phyloP scores from a whole-genome alignment of 1,284 basidiomycete species.

The Mycocalia duriaeana region DNA sequence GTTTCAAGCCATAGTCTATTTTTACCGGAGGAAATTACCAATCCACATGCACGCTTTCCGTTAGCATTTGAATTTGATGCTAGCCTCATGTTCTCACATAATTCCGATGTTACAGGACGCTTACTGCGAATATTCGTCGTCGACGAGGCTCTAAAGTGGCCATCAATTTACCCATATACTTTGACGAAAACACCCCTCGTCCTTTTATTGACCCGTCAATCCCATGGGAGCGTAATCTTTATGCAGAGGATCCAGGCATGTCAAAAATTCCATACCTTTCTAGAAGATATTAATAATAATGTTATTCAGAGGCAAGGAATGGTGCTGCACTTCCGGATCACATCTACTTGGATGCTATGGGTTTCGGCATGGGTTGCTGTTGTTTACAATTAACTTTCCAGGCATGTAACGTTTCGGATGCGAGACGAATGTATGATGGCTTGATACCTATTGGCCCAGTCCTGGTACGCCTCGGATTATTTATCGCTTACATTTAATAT shows the following conservation, averaged over 20 bases:
- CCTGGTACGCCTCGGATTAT: slow-evolving; percentile 52
- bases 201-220: slow-evolving; percentile 91
- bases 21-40: slow-evolving; percentile 93
- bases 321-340: slow-evolving; percentile 87
- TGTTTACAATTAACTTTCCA: slow-evolving; percentile 98
- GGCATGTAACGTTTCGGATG: slow-evolving; percentile 89
- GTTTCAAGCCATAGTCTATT: slow-evolving; percentile 88
- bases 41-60: slow-evolving; percentile 97
- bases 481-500: neutral
- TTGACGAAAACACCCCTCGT: slow-evolving; percentile 81
- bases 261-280: too few relatives aligned
- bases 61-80: slow-evolving; percentile 38
- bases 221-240: slow-evolving; percentile 78
- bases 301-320: slow-evolving; percentile 73
- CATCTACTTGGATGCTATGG: slow-evolving; percentile 99
- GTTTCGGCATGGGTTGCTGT: slow-evolving; percentile 99
- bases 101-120: slow-evolving; percentile 58
- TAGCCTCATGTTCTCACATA: slow-evolving; percentile 6
- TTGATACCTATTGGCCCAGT: slow-evolving; percentile 93
- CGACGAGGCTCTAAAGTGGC: slow-evolving; percentile 91
- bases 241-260: slow-evolving; percentile 76
- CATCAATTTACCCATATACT: slow-evolving; percentile 92
- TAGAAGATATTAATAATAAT: too few relatives aligned
- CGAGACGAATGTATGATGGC: slow-evolving; percentile 90
- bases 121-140: slow-evolving; percentile 92